phyloP scores from a whole-genome alignment of 169 alveolate species.

The Babesia gibsoni region DNA sequence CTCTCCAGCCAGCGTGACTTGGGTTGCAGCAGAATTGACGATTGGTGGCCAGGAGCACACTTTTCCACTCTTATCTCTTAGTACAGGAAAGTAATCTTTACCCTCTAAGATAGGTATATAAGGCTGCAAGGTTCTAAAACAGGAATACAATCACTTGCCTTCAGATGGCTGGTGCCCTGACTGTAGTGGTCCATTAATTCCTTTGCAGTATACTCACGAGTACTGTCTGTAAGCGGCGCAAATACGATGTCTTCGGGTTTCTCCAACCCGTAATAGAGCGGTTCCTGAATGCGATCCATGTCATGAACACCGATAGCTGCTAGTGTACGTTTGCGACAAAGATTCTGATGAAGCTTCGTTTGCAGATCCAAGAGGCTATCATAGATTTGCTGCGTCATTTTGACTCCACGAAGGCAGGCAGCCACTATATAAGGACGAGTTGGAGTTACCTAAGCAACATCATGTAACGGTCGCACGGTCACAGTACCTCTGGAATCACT shows the following conservation, averaged over 20 bases:
- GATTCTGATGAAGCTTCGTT: conserved; percentile 96
- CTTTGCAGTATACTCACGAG: conserved; percentile 70
- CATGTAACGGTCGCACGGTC: too few species aligned
- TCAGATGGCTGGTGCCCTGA: conserved; percentile 82
- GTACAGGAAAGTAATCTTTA: conserved; percentile 86
- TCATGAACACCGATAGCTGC: conserved; percentile 97
- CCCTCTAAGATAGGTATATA: conserved; percentile 86
- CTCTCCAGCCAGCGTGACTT: conserved; percentile 92
- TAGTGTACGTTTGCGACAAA: conserved; percentile 91
- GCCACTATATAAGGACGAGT: conserved; percentile 89
- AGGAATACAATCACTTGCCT: conserved; percentile 38
- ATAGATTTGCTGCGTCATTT: conserved; percentile 83
- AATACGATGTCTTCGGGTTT: conserved; percentile 87
- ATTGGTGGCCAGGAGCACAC: conserved; percentile 98
- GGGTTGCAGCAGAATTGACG: conserved; percentile 93
- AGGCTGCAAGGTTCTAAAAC: conserved; percentile 40
- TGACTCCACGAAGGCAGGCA: conserved; percentile 91
- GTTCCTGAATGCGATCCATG: conserved; percentile 88
- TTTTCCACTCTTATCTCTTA: conserved; percentile 86
- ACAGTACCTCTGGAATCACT: conserved; percentile 31
- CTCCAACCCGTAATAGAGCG: conserved; percentile 87
- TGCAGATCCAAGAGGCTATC: conserved; percentile 94
- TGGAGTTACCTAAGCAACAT: conserved; percentile 24
- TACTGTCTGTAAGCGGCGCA: conserved; percentile 87
- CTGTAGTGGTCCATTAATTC: conserved; percentile 77